Percentiles rank a stretch among this genome's conserved stretches.
Evolutionary conservation across 495 filamentous ascomycete species (phyloP).

Genomic region (Articulospora tetracladia): DNA sequence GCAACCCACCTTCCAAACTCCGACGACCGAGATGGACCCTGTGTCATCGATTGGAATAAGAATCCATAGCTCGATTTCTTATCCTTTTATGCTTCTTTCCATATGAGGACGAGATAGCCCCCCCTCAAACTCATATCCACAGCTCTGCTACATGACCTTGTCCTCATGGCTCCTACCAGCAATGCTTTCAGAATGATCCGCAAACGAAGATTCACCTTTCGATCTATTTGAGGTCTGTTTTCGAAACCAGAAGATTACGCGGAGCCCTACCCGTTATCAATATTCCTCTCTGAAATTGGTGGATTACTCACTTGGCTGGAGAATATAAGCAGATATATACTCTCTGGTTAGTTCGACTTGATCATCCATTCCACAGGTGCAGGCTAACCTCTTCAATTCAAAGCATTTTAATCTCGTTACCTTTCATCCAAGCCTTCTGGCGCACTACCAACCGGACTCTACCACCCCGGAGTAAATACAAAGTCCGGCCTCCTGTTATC

Average conservation of each 20-base stretch:
- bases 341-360: conserved; percentile 8
- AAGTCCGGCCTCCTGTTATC: not conserved
- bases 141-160: conserved; percentile 17
- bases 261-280: not conserved
- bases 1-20: conserved; percentile 1
- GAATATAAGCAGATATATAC: conserved; percentile 6
- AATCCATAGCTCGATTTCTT: conserved; percentile 2
- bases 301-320: not conserved
- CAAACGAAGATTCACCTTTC: conserved; percentile 26
- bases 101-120: not conserved
- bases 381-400: not conserved
- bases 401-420: not conserved
- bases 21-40: conserved; percentile 17
- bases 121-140: conserved; percentile 7
- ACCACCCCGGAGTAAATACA: not conserved
- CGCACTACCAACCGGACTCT: not conserved
- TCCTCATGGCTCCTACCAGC: conserved; percentile 17
- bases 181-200: conserved; percentile 25
- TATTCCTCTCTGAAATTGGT: not conserved
- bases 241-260: conserved; percentile 15
- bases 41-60: conserved; percentile 2
- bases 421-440: not conserved
- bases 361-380: not conserved
- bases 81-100: not conserved
- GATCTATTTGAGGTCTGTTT: conserved; percentile 20